Evolutionary conservation across 306 rosid species (phyloP).

Genomic region (Alnus glutinosa): DNA sequence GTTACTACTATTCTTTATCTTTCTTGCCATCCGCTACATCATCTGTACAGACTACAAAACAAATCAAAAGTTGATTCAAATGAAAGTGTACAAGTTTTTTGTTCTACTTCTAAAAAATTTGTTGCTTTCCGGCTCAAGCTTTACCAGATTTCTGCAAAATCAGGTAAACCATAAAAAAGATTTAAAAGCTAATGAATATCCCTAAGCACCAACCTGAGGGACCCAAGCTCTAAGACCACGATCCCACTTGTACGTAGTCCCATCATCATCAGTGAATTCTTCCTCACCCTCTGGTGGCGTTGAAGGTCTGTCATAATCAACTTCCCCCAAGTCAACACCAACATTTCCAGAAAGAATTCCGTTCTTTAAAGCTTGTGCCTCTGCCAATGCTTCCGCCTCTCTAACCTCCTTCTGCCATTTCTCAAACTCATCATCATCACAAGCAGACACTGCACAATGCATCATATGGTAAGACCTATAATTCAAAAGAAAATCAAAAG

Average conservation of each 20-base stretch:
- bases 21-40: too few species aligned
- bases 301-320: conserved; percentile 66
- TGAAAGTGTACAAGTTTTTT: neutral
- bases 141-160: neutral
- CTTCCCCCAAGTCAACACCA: conserved; percentile 32
- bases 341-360: conserved; percentile 29
- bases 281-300: conserved; percentile 96
- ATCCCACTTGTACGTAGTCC: conserved; percentile 88
- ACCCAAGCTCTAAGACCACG: conserved; percentile 77
- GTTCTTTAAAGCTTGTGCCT: conserved; percentile 33
- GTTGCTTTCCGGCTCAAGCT: neutral
- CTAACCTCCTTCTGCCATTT: conserved; percentile 77
- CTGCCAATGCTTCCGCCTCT: conserved; percentile 59
- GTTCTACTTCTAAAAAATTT: neutral
- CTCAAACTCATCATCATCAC: conserved; percentile 63
- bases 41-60: neutral
- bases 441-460: conserved; percentile 46
- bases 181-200: neutral
- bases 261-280: conserved; percentile 95
- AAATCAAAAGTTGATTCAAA: neutral
- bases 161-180: neutral
- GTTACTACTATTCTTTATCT: too few species aligned
- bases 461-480: conserved; percentile 26
- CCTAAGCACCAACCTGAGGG: conserved; percentile 71
- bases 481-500: neutral